phyloP scores from a whole-genome alignment of 495 filamentous ascomycete genomes.

The Talaromyces ruber region DNA sequence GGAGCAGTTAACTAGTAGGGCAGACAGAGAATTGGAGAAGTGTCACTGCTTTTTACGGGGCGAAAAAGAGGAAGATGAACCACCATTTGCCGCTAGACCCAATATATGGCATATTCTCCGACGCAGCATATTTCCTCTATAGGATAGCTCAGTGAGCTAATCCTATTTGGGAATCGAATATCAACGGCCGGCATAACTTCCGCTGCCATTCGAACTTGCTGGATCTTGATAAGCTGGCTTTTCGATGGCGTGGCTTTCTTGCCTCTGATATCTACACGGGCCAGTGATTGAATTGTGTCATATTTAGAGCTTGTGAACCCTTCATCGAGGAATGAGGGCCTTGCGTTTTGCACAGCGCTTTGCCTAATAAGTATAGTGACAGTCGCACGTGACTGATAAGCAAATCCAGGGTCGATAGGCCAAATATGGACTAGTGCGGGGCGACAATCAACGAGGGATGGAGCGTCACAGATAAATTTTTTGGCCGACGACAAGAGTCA shows the following conservation, averaged over 20 bases:
- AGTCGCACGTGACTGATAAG: conserved; percentile 24
- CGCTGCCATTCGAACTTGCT: neutral
- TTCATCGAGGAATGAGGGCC: neutral
- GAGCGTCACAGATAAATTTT: conserved; percentile 3
- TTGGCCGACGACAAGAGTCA: neutral
- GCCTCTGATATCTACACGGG: neutral
- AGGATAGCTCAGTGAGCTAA: neutral
- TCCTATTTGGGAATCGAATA: neutral
- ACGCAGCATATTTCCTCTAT: conserved; percentile 7
- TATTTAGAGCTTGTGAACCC: neutral
- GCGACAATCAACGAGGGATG: conserved; percentile 5
- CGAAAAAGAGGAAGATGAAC: neutral
- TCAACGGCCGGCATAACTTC: neutral
- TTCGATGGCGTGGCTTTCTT: no score
- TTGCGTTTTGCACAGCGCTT: neutral
- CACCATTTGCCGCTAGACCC: neutral
- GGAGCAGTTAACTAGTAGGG: neutral
- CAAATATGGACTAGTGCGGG: conserved; percentile 24
- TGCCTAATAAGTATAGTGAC: neutral
- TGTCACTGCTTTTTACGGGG: neutral
- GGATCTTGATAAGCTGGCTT: neutral
- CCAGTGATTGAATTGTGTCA: neutral
- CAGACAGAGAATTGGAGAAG: neutral
- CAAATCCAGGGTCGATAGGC: conserved; percentile 14
- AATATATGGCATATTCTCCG: neutral